Percentiles rank a stretch among this genome's conserved stretches.
These are phyloP conservation scores for Rhipidocladum racemiflorum DNA, from an alignment of 176 grass and related monocot species.

Conservation along the genomic window DNA sequence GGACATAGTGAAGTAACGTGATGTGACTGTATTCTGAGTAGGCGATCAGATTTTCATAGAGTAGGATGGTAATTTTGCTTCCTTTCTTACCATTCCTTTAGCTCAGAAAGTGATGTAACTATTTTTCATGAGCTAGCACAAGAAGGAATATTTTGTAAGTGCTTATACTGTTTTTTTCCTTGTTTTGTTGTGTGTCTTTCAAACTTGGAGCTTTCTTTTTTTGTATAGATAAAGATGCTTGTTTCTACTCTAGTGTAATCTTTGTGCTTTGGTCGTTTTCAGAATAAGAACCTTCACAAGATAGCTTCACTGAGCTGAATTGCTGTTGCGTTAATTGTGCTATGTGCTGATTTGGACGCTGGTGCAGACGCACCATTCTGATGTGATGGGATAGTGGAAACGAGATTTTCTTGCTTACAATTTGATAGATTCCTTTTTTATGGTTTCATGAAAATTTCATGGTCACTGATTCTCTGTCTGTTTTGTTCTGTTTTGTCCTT, in stretches of 20 bases:
- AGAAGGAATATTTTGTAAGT: slow-evolving; percentile 1
- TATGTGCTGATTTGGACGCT: not conserved
- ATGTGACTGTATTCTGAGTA: slow-evolving; percentile 9
- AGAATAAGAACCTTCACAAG: slow-evolving; percentile 30
- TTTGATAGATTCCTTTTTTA: not conserved
- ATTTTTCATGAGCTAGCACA: not conserved
- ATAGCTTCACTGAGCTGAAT: slow-evolving; percentile 13
- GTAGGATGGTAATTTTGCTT: slow-evolving; percentile 39
- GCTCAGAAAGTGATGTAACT: slow-evolving; percentile 10
- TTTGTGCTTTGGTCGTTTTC: slow-evolving; percentile 29
- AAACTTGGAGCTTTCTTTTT: slow-evolving; percentile 1
- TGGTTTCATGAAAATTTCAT: slow-evolving; percentile 4
- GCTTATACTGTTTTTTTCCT: not conserved
- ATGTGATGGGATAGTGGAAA: slow-evolving; percentile 17
- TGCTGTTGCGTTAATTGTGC: slow-evolving; percentile 1
- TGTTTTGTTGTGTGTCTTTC: not conserved
- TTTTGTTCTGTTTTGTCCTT: not conserved
- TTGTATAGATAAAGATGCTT: not conserved
- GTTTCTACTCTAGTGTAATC: slow-evolving; percentile 1
- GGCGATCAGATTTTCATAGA: not conserved
- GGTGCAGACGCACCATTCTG: slow-evolving; percentile 16
- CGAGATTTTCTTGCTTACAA: slow-evolving; percentile 3
- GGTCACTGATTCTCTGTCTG: not conserved
- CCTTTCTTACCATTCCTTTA: slow-evolving; percentile 21
- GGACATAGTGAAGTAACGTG: slow-evolving; percentile 16